Percentiles rank a stretch among this genome's conserved stretches.
Evolutionary conservation across 2,329 filamentous ascomycete species (phyloP).

Genomic region (Clonostachys rhizophaga): DNA sequence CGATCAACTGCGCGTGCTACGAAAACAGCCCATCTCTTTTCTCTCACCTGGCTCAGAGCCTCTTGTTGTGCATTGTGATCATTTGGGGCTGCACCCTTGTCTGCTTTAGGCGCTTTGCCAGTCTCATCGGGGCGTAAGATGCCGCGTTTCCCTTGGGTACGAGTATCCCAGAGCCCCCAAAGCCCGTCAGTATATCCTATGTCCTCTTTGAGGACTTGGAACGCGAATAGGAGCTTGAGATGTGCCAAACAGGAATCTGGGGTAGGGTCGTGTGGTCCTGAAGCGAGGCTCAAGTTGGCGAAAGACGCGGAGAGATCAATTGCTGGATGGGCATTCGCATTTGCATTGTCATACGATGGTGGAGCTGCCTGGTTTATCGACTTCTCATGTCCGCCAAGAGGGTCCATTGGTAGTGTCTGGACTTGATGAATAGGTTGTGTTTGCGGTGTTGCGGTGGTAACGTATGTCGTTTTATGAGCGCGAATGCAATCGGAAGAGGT

Average conservation of each 20-base stretch:
- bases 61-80: neutral
- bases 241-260: constrained; percentile 63
- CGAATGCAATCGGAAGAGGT: too few species aligned
- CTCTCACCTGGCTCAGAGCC: constrained; percentile 48
- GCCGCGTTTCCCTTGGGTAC: constrained; percentile 12
- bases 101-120: constrained; percentile 1
- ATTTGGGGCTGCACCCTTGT: neutral
- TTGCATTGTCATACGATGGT: too few species aligned
- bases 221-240: constrained; percentile 65
- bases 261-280: neutral
- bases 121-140: constrained; percentile 3
- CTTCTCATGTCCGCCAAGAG: too few species aligned
- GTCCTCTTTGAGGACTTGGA: constrained; percentile 63
- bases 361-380: too few species aligned
- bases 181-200: constrained; percentile 63
- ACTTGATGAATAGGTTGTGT: too few species aligned
- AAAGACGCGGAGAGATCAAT: too few species aligned
- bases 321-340: too few species aligned
- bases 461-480: too few species aligned
- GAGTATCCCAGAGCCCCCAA: constrained; percentile 55
- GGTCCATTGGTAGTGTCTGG: too few species aligned
- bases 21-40: constrained; percentile 72
- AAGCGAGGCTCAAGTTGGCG: too few species aligned
- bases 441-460: too few species aligned
- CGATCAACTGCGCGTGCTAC: constrained; percentile 63